phyloP scores from a whole-genome alignment of 176 grass and related monocot species.

The Hyparrhenia diplandra region DNA sequence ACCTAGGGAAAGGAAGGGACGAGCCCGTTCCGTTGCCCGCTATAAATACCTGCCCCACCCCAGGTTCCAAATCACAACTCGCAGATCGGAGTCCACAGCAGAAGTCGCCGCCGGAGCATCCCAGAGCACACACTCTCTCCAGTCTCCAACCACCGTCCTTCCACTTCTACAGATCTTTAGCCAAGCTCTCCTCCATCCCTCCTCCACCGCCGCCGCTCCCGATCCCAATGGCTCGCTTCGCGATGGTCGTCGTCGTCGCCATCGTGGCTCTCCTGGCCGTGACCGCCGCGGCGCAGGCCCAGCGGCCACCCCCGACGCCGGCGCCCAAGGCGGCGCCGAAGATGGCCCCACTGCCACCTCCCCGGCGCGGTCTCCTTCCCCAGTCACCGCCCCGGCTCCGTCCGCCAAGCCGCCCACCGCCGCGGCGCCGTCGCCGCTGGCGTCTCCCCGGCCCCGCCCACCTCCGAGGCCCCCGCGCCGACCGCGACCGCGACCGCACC shows the following conservation, averaged over 20 bases:
- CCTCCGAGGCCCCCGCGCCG: slow-evolving; percentile 20
- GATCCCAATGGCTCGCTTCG: slow-evolving; percentile 38
- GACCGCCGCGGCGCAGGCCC: slow-evolving; percentile 36
- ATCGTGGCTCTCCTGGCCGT: slow-evolving; percentile 37
- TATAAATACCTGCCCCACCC: slow-evolving; percentile 18
- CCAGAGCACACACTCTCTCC: no score
- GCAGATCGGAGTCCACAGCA: not conserved
- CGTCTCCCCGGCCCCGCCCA: slow-evolving; percentile 22
- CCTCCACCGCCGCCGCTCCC: not conserved
- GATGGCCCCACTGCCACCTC: slow-evolving; percentile 38
- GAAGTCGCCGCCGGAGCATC: not conserved
- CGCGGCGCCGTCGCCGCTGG: slow-evolving; percentile 26
- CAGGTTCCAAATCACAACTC: not conserved
- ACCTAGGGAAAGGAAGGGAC: not conserved
- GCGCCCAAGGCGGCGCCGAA: slow-evolving; percentile 37
- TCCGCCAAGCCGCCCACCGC: slow-evolving; percentile 1
- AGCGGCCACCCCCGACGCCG: slow-evolving; percentile 4
- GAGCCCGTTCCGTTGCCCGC: not conserved
- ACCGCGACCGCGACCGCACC: not conserved
- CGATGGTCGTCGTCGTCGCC: slow-evolving; percentile 21
- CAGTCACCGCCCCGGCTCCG: slow-evolving; percentile 16
- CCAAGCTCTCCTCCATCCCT: not conserved
- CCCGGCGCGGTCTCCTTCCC: slow-evolving; percentile 36
- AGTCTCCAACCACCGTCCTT: no score
- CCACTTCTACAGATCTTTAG: not conserved